phyloP scores from a whole-genome alignment of 148 eudicot genomes.

The Diospyros lotus region DNA sequence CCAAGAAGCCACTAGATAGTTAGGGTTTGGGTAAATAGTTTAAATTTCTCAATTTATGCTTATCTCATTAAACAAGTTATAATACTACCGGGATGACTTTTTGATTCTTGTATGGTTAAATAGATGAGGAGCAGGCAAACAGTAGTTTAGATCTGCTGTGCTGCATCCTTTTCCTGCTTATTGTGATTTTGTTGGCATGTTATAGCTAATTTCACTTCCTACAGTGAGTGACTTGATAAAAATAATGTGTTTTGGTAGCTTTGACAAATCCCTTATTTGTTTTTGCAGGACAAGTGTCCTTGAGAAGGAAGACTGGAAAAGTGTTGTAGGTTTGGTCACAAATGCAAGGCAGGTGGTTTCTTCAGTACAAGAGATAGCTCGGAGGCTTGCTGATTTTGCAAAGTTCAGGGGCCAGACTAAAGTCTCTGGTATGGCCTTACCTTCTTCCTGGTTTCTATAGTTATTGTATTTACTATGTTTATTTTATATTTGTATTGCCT shows the following conservation, averaged over 20 bases:
- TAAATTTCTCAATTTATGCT: too few relatives aligned
- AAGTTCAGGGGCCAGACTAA: conserved; percentile 47
- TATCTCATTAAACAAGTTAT: too few relatives aligned
- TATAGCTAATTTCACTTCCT: background rate
- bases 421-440: conserved; percentile 41
- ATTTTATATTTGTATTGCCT: background rate
- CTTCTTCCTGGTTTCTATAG: background rate
- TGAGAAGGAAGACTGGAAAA: conserved; percentile 83
- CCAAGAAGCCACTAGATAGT: too few relatives aligned
- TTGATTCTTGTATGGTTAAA: too few relatives aligned
- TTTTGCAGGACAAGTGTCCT: conserved; percentile 55
- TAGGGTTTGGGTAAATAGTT: too few relatives aligned
- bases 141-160: background rate
- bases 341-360: conserved; percentile 84
- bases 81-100: too few relatives aligned
- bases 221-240: background rate
- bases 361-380: conserved; percentile 87
- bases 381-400: conserved; percentile 85
- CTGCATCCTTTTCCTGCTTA: background rate
- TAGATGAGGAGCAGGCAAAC: too few relatives aligned
- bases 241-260: background rate
- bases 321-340: conserved; percentile 59
- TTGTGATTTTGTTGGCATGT: background rate
- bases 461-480: background rate
- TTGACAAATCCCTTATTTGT: background rate